Base-by-base conservation (phyloP, 352 stramenopile genomes). In the Phytophthora multivora region DNA sequence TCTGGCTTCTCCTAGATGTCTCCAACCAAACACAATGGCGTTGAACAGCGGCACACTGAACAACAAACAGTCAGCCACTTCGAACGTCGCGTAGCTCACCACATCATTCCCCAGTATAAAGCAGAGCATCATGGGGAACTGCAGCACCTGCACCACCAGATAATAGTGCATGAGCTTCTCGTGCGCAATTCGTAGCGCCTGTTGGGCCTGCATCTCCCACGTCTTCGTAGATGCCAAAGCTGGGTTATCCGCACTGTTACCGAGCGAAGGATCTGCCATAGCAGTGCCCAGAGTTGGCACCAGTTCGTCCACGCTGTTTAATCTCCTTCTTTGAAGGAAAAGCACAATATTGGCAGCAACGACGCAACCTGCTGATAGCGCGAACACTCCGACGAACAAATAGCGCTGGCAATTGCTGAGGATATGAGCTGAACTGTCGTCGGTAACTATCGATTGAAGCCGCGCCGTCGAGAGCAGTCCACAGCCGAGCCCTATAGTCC, bases 141-240 rank as follows among this genome's bases (percentile, higher is more conserved):
- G 66, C 19, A 90, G 53, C 12, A 60, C 15, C 26, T 77, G 69
- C 43, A 84, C 72, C 3, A 82, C 48, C 12, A 85, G 10, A 28
- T 87, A 68, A 51, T 87, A 86, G 38, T 66, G 65, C 60, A 87
- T 67, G 16, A 90, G 67, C 19, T 77, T 73, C 21, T 83, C 65
- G 25, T 88, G 73, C 1, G 64, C 69, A 39, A 49, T 50, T 11
- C 60, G 56, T 10, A 77, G 43, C 13, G 65, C 59, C 35, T 69
- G 51, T 30, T 74, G 51, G 13, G 59, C 60, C 38, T 77, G 50
- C 16, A 74, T 30, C 41, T 77, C 54, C 40, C 49, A 73, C 13
- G 59, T 69, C 35, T 77, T 77, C 18, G 64, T 71, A n/a, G 51
- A 72, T 8, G 51, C 45, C 51, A 74, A 11, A 6, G 21, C 47